Base-by-base conservation (phyloP, 345 rosid species). In the Streptanthus diversifolius region DNA sequence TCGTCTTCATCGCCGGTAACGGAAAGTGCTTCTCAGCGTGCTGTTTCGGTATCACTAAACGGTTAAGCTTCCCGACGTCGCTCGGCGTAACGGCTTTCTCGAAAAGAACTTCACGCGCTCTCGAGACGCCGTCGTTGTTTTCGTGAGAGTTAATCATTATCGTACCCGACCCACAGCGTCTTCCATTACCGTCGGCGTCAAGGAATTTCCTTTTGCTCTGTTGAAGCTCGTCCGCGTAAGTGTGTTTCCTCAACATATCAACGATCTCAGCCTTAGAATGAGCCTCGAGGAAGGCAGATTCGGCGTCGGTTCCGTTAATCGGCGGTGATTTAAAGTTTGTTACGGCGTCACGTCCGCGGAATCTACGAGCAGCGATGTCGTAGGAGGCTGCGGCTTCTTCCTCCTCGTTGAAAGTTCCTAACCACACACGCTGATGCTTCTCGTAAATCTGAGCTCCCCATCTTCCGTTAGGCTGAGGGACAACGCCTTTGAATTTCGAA, bases 401-500 rank as follows among this genome's bases (percentile, higher is more conserved):
- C 77, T 90, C 93, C 49, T 82, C 84, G 54, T 86, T 90, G 77
- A 88, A 95, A n/a, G 98, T 95, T 0, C 99, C 99, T 1, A 95
- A 85, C 99, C 99, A 95, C 9, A 95, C 90, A 3, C 97, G 83
- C 41, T 88, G 96, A 48, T 90, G 96, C 82, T 86, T 91, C 89
- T 91, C 97, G 83, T 95, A 91, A 71, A 95, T 95, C 87, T 95
- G 96, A 15, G 96, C 95, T 0, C 97, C 99, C 99, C 99, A 95
- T 2, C 97, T 81, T 52, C 99, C 98, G 71, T 91, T 91, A 9
- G 99, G 96, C 58, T 91, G 95, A 1, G 96, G 93, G 1, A 91
- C 96, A 2, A 95, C 99, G 4, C 99, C 99, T 75, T 91, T 93
- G 85, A 78, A 93, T 49, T 85, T 85, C 2, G 98, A 93, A 0